Evolutionary conservation across 2,329 filamentous ascomycete species (phyloP).

Genomic region (Ascochyta lentis): DNA sequence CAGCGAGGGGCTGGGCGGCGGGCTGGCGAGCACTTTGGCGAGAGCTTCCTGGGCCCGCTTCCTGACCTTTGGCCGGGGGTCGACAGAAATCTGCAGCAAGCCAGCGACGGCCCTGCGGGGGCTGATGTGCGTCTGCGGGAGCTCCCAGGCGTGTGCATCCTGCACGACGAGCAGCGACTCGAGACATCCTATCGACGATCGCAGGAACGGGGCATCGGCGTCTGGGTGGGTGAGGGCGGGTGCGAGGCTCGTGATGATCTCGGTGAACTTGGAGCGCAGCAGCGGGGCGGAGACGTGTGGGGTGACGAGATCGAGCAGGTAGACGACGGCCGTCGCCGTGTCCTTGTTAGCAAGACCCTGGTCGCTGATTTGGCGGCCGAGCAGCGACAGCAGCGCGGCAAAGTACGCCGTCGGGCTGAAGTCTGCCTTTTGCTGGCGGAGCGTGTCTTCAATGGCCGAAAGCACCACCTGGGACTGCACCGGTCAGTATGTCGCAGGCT

Average conservation of each 20-base stretch:
- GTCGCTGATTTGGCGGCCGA: slow-evolving; percentile 74
- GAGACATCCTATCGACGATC: slow-evolving; percentile 89
- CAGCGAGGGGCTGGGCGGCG: slow-evolving; percentile 87
- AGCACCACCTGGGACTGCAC: slow-evolving; percentile 81
- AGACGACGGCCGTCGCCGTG: slow-evolving; percentile 84
- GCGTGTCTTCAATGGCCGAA: slow-evolving; percentile 88
- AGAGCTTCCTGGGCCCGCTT: slow-evolving; percentile 92
- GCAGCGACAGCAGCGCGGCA: slow-evolving; percentile 87
- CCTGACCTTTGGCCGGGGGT: slow-evolving; percentile 89
- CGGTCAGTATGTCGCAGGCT: slow-evolving; percentile 20
- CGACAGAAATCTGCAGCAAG: slow-evolving; percentile 81
- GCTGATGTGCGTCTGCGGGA: slow-evolving; percentile 81
- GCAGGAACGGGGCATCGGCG: slow-evolving; percentile 84
- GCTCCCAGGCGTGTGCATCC: slow-evolving; percentile 85
- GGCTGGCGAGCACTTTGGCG: slow-evolving; percentile 79
- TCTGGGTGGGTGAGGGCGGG: slow-evolving; percentile 81
- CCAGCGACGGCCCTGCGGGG: slow-evolving; percentile 88
- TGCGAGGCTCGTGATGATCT: slow-evolving; percentile 86
- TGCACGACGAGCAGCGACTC: slow-evolving; percentile 92
- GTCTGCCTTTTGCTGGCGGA: slow-evolving; percentile 84
- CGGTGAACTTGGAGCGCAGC: slow-evolving; percentile 91
- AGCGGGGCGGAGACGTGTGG: slow-evolving; percentile 84
- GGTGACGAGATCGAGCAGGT: slow-evolving; percentile 92
- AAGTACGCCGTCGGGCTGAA: slow-evolving; percentile 92
- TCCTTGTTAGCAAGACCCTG: slow-evolving; percentile 78